Evolutionary conservation across 768 basidiomycete genomes (phyloP), one percentile per base, ranked within the genome.

Genomic region (Tubosaeta brunneosetosa): DNA sequence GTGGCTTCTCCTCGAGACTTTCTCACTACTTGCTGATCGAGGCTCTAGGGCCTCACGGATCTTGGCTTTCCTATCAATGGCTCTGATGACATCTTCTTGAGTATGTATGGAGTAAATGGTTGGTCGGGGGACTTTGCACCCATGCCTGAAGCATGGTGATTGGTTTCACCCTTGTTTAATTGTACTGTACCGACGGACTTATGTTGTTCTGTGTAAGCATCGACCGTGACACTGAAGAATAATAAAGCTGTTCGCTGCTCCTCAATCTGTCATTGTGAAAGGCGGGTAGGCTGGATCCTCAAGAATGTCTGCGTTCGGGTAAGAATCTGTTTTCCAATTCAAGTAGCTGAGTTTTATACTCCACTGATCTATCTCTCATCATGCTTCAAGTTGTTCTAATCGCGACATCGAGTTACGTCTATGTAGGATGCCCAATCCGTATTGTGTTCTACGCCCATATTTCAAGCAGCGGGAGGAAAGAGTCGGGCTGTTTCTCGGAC

Each of bases 61-160:
- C 82, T 97, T 13, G 91, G 94, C 14, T 73, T 97, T 49, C 94
- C 94, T n/a, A 76, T 84, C 34, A 94, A 94, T 60, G 94, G 94
- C 41, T 88, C 86, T 4, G 94, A 97, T 60, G 90, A 87, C 12
- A 86, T 95, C 48, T 94, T 97, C 72, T 69, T 94, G 57, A 83
- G 86, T 59, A 78, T 88, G 73, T 77, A 77, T 41, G 82, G 81
- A 47, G 66, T 79, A 37, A 86, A 82, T 54, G 88, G 88, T 14
- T 91, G 89, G 89, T 79, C 78, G 17, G 82, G 82, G 46, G 87
- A 89, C 63, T 86, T 88, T 62, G 74, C 80, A 8, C 76, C 83
- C 40, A 84, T 86, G 81, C 88, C 89, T 14, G 89, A 90, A 70
- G 89, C 90, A 38, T 90, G 90, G 88, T 91, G 72, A 86, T 61